Evolutionary conservation across 345 rosid genomes (phyloP), one percentile per base, ranked within the genome.

Genomic region (Carallia pectinifolia): DNA sequence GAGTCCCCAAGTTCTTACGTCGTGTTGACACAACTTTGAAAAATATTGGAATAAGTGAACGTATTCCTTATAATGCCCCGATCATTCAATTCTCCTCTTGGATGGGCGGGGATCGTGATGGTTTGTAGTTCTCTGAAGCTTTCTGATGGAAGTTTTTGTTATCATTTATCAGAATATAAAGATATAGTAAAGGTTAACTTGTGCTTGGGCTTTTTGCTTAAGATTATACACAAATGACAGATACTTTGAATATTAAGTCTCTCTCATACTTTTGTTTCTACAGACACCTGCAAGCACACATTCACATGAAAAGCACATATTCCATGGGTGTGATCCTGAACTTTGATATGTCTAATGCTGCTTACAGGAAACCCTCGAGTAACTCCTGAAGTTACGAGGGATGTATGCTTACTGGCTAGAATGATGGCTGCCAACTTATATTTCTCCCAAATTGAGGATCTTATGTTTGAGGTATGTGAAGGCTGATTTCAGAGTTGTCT

Each of bases 81-180:
- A 85, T 96, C 33, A 96, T 96, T 72, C 99, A 96, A 62, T 96
- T 96, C 81, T 92, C 99, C 65, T 96, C 99, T 19, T 96, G 98
- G 99, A 95, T 96, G 99, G 99, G 99, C 29, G 99, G 99, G 55
- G 98, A 96, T 76, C 99, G 98, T 69, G 99, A 96, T 81, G 99
- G 99, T 95, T 82, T 23, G 69, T 58, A 15, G 17, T 29, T 0
- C 31, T n/a, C 30, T 15, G 9, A 1, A 16, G n/a, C 19, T 53
- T 34, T 27, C 54, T 38, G 55, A 15, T 6, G 15, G 65, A 36
- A 38, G 53, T 39, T 19, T 2, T 36, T 37, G 10, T 62, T 39
- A 19, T 44, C 2, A 7, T 37, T 65, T 38, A 15, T 40, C 40
- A 23, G 16, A 38, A 12, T 15, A 33, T 55, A 31, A 66, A n/a